A percentile compares a stretch with the other conserved stretches of the same genome.
phyloP scores from a whole-genome alignment of 208 protist genomes.

The Acanthamoeba healyi region DNA sequence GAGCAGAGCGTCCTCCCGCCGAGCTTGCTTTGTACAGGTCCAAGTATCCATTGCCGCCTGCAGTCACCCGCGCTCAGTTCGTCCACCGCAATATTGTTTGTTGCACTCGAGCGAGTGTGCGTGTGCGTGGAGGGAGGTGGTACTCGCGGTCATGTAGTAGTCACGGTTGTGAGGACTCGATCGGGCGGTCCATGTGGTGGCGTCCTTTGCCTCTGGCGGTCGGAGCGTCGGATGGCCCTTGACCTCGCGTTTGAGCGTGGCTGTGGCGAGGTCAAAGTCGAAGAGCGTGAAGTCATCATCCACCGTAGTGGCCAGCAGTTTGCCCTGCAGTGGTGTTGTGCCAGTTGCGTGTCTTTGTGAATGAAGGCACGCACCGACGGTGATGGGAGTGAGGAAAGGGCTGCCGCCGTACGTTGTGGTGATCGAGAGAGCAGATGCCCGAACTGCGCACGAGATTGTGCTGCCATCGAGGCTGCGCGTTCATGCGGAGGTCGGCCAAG shows the following conservation, averaged over 20 bases:
- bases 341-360: background rate
- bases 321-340: background rate
- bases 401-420: background rate
- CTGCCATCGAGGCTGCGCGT: conserved; percentile 21
- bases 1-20: background rate
- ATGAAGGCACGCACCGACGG: background rate
- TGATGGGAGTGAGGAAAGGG: background rate
- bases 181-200: conserved; percentile 13
- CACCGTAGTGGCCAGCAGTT: conserved; percentile 33
- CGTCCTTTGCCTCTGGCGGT: conserved; percentile 8
- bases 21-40: background rate
- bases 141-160: conserved; percentile 46
- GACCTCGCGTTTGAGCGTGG: background rate
- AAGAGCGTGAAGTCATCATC: conserved; percentile 36
- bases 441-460: conserved; percentile 39
- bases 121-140: background rate
- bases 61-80: no score
- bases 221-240: conserved; percentile 19
- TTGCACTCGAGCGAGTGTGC: background rate
- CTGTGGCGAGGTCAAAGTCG: background rate
- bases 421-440: conserved; percentile 25
- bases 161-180: conserved; percentile 9
- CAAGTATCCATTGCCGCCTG: conserved; percentile 23
- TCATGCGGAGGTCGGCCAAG: background rate
- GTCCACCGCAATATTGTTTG: background rate